phyloP scores from a whole-genome alignment of 2,329 filamentous ascomycete genomes.

The Diaporthe ampelina region DNA sequence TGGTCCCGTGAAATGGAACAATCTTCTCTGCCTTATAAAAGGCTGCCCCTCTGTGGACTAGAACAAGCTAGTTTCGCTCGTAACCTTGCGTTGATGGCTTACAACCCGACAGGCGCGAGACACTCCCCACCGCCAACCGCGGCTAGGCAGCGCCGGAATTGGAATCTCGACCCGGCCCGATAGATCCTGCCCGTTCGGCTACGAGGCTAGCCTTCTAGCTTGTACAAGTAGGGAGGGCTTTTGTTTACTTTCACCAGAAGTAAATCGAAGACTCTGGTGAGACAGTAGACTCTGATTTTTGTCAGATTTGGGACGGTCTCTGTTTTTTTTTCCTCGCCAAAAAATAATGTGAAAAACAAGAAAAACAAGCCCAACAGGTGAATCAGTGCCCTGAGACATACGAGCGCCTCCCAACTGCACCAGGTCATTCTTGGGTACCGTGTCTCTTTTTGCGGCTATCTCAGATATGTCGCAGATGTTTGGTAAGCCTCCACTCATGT shows the following conservation, averaged over 20 bases:
- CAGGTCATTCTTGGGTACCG: background rate
- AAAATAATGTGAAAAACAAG: background rate
- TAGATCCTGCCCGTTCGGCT: background rate
- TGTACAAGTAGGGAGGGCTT: background rate
- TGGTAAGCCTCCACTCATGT: background rate
- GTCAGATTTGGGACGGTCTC: background rate
- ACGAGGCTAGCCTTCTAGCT: too few relatives aligned
- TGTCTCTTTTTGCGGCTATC: background rate
- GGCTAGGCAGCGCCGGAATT: background rate
- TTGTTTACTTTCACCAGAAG: constrained; percentile 14
- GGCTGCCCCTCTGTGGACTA: background rate
- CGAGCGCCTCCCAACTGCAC: background rate
- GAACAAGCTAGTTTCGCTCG: background rate
- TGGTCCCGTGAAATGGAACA: constrained; percentile 16
- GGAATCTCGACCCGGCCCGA: constrained; percentile 12
- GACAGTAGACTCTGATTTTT: background rate
- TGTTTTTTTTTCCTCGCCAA: background rate
- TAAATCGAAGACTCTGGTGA: background rate
- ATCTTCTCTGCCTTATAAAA: background rate
- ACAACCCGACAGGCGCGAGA: background rate
- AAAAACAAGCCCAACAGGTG: background rate
- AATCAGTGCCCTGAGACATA: background rate
- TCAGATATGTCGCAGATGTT: background rate
- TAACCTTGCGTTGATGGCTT: background rate
- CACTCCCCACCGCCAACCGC: background rate